Base-by-base conservation (phyloP, 192 early-diverging fungal species). In the Coemansia sp. region DNA sequence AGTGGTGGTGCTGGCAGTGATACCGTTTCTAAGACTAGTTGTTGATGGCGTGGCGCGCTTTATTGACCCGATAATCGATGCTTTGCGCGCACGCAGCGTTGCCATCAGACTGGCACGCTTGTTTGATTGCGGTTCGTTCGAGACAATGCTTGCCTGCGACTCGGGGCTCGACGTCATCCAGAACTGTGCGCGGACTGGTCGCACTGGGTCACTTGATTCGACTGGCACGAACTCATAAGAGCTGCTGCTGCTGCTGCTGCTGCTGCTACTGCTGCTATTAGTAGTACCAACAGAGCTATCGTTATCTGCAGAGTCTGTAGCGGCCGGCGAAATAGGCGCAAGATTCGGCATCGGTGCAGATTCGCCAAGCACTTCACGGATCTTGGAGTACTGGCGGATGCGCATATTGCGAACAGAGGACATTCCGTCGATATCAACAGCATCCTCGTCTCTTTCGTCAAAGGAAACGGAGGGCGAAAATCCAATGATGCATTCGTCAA, bases 401-500 rank as follows among this genome's bases (percentile, higher is more conserved):
- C 64, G 55, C 10, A 25, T 63, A 3, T 58, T 55, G 16, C 66
- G 66, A 16, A 13, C 46, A 26, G 46, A 13, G 23, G 21, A 21
- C 7, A 8, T 13, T 10, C 7, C 46, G 10, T 43, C 40, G 12
- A 43, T 18, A 26, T 5, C 46, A 23, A 26, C 23, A 13, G 46
- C 4, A 26, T 51, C 48, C 9, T 51, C 48, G 23, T 51, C 25
- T 26, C 10, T 9, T 15, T 51, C 48, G 15, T 57, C 55, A 57
- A 30, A 61, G 31, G 59, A 61, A 4, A 30, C 37, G 2, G 59
- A 61, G 7, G 48, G 58, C 33, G 51, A 42, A 4, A 63, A 28
- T 12, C 66, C 67, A 13, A 85, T 66, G 12, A 77, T 83, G 23
- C 61, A 59, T 45, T 85, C 83, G 46, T 84, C 84, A 1, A 87